Evolutionary conservation across 805 yeast genomes (phyloP).

Genomic region (Saccharomycopsis schoenii): DNA sequence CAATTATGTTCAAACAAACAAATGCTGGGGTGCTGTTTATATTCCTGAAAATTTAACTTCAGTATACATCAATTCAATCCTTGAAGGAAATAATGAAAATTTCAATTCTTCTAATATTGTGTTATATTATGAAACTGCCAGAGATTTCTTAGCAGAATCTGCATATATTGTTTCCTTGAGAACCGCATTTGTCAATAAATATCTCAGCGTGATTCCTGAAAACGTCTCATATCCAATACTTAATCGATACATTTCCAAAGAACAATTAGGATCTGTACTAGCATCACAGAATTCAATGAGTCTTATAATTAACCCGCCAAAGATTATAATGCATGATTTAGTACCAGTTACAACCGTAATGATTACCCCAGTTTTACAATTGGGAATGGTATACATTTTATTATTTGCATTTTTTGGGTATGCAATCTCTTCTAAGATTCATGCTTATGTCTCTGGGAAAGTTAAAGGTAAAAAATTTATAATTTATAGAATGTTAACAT

Average conservation of each 20-base stretch:
- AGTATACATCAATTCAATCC: slow-evolving; percentile 22
- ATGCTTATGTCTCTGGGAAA: slow-evolving; percentile 38
- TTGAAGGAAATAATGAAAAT: slow-evolving; percentile 6
- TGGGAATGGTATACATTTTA: slow-evolving; percentile 64
- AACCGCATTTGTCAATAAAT: slow-evolving; percentile 27
- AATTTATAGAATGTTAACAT: slow-evolving; percentile 39
- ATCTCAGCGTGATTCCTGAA: slow-evolving; percentile 20
- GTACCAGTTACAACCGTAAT: slow-evolving; percentile 43
- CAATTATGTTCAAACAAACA: slow-evolving; percentile 39
- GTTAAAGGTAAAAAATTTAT: slow-evolving; percentile 37
- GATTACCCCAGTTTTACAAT: slow-evolving; percentile 57
- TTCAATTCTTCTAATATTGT: slow-evolving; percentile 24
- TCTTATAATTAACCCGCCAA: slow-evolving; percentile 25
- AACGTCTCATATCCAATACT: slow-evolving; percentile 23
- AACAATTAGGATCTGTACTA: neutral
- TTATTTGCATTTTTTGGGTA: slow-evolving; percentile 67
- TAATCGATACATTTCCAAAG: slow-evolving; percentile 17
- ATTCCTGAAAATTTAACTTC: slow-evolving; percentile 40
- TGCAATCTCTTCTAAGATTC: slow-evolving; percentile 45
- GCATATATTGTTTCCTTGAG: slow-evolving; percentile 37
- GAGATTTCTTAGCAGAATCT: slow-evolving; percentile 45
- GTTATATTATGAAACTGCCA: slow-evolving; percentile 48
- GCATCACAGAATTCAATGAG: neutral
- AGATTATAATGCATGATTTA: slow-evolving; percentile 32
- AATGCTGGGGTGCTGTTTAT: slow-evolving; percentile 56